A percentile compares a stretch with the other conserved stretches of the same genome.
phyloP scores from a whole-genome alignment of 306 rosid species.

The Quercus variabilis region DNA sequence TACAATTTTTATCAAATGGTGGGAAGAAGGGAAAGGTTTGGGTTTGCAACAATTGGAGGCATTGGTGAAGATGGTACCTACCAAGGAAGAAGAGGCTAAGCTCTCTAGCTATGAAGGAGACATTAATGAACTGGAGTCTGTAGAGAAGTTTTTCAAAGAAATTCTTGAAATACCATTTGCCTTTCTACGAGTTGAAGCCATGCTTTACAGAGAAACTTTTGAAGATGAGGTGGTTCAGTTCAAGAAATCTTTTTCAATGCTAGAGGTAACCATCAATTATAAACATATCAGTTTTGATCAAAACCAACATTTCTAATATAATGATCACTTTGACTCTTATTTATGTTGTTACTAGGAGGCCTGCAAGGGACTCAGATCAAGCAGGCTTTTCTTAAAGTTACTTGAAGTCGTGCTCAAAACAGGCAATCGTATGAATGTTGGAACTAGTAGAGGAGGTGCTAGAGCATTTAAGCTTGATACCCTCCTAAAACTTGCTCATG shows the following conservation, averaged over 20 bases:
- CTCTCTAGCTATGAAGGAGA: conserved; percentile 68
- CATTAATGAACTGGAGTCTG: conserved; percentile 75
- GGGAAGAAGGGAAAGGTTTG: conserved; percentile 67
- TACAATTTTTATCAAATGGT: conserved; percentile 1
- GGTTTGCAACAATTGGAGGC: conserved; percentile 82
- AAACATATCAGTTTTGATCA: background rate
- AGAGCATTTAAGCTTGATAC: conserved; percentile 86
- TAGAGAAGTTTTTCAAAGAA: conserved; percentile 68
- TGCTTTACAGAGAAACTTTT: conserved; percentile 86
- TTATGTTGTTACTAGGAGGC: conserved; percentile 57
- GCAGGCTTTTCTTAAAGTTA: conserved; percentile 84
- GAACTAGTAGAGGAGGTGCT: conserved; percentile 94
- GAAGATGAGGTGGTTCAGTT: conserved; percentile 94
- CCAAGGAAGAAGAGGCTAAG: conserved; percentile 81
- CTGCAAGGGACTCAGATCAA: conserved; percentile 89
- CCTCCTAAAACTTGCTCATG: conserved; percentile 83
- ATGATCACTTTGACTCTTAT: background rate
- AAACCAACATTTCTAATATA: background rate
- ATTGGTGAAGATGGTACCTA: conserved; percentile 82
- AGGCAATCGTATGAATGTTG: conserved; percentile 94
- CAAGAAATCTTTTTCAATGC: conserved; percentile 79
- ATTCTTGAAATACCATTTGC: conserved; percentile 66
- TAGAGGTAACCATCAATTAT: conserved; percentile 55
- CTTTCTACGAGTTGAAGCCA: conserved; percentile 71
- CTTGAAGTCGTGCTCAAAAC: conserved; percentile 95